A percentile compares a stretch with the other conserved stretches of the same genome.
Evolutionary conservation across 495 filamentous ascomycete species (phyloP).

Genomic region (Penicillium crystallinum): DNA sequence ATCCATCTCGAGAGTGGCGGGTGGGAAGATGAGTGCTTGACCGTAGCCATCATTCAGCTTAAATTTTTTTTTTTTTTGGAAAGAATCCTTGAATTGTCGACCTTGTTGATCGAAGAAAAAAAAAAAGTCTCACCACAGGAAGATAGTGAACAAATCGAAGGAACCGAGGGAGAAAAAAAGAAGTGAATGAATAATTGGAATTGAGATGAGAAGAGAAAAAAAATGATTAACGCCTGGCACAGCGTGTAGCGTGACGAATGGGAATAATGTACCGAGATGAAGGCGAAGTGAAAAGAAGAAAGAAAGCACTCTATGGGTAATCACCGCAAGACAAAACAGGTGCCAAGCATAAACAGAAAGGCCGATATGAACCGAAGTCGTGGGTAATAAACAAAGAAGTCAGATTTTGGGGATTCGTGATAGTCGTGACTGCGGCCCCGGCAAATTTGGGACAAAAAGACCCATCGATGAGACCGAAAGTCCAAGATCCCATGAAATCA

Average conservation of each 20-base stretch:
- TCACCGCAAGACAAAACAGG: conserved; percentile 29
- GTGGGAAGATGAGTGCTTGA: not conserved
- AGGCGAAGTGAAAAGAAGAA: conserved; percentile 14
- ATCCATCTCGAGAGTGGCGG: not conserved
- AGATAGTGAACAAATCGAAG: not conserved
- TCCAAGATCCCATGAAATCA: not conserved
- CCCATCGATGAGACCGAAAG: not conserved
- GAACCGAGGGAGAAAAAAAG: conserved; percentile 13
- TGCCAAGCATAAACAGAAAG: conserved; percentile 26
- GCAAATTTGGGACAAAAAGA: conserved; percentile 1
- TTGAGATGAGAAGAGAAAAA: conserved; percentile 17
- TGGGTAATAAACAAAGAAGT: conserved; percentile 33
- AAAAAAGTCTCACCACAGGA: not conserved
- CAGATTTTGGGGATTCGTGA: conserved; percentile 38
- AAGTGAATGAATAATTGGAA: conserved; percentile 15
- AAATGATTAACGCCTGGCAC: conserved; percentile 22
- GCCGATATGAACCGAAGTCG: conserved; percentile 24
- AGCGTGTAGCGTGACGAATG: conserved; percentile 22
- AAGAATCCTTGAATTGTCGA: conserved; percentile 3
- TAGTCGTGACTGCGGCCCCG: conserved; percentile 42
- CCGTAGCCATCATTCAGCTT: not conserved
- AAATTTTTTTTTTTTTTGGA: not conserved
- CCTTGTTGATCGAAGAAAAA: conserved; percentile 4
- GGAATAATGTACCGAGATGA: conserved; percentile 30
- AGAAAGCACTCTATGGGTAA: conserved; percentile 32